Evolutionary conservation across 1,139 yeast species (phyloP), one percentile per base, ranked within the genome.

Genomic region (Hyphopichia wangnamkhiaoensis): DNA sequence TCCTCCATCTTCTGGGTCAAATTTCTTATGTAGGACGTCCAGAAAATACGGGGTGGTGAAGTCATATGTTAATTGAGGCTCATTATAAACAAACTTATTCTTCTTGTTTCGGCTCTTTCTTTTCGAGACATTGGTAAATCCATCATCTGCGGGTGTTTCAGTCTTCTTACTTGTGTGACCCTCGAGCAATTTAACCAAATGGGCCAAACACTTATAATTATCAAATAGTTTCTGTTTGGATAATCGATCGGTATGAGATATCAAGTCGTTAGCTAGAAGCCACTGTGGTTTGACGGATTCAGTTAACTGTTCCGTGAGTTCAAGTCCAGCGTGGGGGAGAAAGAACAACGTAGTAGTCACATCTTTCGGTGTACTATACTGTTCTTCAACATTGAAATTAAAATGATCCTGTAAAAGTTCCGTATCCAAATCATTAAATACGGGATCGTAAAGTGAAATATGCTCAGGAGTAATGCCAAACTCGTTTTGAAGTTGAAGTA

Each of bases 281-380:
- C 59, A 56, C 2, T 16, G 24, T 1, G 82, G 82, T 15, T 53
- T 38, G 5, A 61, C 45, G 0, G 28, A 29, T 1, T 35, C 57
- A 4, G 83, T 46, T 1, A 82, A 49, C 1, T 42, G 31, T 33
- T 81, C 77, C 1, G 86, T 79, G 10, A 86, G 60, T 5, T 64
- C 68, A 31, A 84, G 60, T 0, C 90, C 88, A 0, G 91, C 91
- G 60, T 87, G 95, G 0, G 94, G 94, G 40, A 86, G 68, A 51
- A 79, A 86, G 48, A 66, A 80, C 2, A 84, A 55, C 0, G 67
- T 61, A 1, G 35, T 18, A 3, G 40, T 37, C 3, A 39, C 37
- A 5, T 46, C 50, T 10, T 48, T 45, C 25, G 36, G 30, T 50
- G 58, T 20, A 37, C 53, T 23, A 57, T 58, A 18, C 33, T 41